Conservation (phyloP, 495 filamentous ascomycete genomes). For the Lindgomyces ingoldianus region DNA sequence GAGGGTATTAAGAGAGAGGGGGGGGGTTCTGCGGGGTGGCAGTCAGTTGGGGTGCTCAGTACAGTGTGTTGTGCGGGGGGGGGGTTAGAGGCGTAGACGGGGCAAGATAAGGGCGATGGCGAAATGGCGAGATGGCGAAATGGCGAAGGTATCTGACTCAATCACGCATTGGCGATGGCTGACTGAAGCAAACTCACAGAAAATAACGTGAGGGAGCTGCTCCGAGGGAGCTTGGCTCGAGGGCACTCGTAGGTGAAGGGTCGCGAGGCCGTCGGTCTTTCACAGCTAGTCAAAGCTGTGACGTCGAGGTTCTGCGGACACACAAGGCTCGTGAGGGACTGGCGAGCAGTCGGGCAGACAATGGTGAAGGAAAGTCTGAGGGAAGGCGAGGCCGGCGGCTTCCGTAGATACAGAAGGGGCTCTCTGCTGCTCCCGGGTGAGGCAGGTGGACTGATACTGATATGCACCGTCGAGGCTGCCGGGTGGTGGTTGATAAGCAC, state of each 20-base stretch:
- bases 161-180: neutral
- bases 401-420: conserved; percentile 28
- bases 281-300: conserved; percentile 48
- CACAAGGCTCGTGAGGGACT: conserved; percentile 16
- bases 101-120: conserved; percentile 12
- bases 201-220: conserved; percentile 19
- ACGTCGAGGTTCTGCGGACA: conserved; percentile 26
- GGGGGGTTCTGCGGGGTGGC: neutral
- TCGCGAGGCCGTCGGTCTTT: conserved; percentile 11
- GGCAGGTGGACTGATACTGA: conserved; percentile 7
- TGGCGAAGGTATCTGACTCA: neutral
- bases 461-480: conserved; percentile 15
- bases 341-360: conserved; percentile 5
- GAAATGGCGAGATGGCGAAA: no score
- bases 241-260: conserved; percentile 22
- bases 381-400: conserved; percentile 30
- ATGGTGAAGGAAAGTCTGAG: neutral
- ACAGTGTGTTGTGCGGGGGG: neutral
- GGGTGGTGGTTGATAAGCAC: conserved; percentile 18
- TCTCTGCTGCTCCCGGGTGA: conserved; percentile 9
- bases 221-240: conserved; percentile 9
- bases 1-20: conserved; percentile 34
- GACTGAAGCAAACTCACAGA: conserved; percentile 16
- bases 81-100: neutral
- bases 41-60: neutral